Conservation (phyloP, 78 protist species). For the Polysphondylium violaceum region DNA sequence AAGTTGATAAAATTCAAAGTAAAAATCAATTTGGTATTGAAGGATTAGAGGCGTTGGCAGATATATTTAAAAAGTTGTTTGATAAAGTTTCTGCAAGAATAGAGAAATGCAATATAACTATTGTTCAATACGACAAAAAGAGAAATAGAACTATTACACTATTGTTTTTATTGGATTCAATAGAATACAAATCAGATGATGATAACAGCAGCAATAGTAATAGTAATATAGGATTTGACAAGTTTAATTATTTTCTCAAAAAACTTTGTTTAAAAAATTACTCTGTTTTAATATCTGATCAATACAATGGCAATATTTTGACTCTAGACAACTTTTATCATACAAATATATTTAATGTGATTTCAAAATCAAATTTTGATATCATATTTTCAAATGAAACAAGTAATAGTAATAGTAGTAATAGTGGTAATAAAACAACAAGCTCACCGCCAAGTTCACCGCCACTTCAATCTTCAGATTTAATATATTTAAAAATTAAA, state of each 20-base stretch:
- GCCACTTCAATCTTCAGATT: neutral
- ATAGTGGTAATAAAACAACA: no score
- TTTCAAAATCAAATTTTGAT: slow-evolving; percentile 20
- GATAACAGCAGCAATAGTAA: slow-evolving; percentile 7
- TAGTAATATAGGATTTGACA: neutral
- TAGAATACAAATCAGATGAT: slow-evolving; percentile 28
- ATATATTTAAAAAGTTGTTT: slow-evolving; percentile 42
- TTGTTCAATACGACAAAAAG: slow-evolving; percentile 7
- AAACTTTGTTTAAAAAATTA: slow-evolving; percentile 3
- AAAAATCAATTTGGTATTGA: slow-evolving; percentile 5
- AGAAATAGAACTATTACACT: slow-evolving; percentile 32
- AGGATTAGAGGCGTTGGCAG: slow-evolving; percentile 56
- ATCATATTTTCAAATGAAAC: slow-evolving; percentile 35
- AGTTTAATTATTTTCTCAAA: slow-evolving; percentile 20
- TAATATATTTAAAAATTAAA: neutral
- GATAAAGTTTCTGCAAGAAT: slow-evolving; percentile 45
- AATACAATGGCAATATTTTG: slow-evolving; percentile 35
- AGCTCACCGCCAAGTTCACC: no score
- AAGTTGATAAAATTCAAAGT: slow-evolving; percentile 32
- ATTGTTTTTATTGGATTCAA: slow-evolving; percentile 15
- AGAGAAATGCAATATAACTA: slow-evolving; percentile 34
- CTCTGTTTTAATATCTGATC: slow-evolving; percentile 8
- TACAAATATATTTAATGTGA: slow-evolving; percentile 12
- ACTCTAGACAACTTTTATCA: slow-evolving; percentile 20
- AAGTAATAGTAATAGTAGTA: neutral